Evolutionary conservation across 225 moss, liverwort and hornwort genomes (phyloP).

Genomic region (Asterella californica): DNA sequence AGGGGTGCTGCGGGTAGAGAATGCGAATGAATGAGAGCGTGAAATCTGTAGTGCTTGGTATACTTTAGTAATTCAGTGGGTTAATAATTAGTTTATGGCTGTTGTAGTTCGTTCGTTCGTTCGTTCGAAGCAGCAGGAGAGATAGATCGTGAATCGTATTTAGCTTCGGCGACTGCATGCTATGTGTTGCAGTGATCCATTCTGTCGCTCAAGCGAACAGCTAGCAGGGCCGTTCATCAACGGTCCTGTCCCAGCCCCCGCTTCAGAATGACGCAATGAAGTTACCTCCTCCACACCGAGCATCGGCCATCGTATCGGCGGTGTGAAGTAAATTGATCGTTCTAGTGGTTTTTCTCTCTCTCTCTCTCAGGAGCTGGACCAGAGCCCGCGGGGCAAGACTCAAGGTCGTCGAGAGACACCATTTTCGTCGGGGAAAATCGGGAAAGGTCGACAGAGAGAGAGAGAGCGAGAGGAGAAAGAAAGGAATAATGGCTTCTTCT

Average conservation of each 20-base stretch:
- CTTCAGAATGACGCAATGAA: background rate
- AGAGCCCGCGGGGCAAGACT: background rate
- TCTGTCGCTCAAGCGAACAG: background rate
- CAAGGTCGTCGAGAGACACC: background rate
- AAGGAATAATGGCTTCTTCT: background rate
- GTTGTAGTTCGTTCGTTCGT: background rate
- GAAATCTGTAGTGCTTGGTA: background rate
- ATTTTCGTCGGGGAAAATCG: background rate
- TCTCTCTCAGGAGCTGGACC: background rate
- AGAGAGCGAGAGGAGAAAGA: too few relatives aligned
- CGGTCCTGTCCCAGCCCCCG: background rate
- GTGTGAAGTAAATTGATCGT: background rate
- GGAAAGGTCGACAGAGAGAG: background rate
- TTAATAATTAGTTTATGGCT: background rate
- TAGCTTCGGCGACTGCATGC: background rate
- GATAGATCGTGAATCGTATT: background rate
- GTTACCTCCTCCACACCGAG: background rate
- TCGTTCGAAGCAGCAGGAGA: too few relatives aligned
- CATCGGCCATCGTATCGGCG: background rate
- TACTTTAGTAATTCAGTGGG: background rate
- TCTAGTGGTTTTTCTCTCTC: background rate
- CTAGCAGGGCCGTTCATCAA: background rate
- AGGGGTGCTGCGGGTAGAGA: background rate
- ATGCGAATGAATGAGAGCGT: background rate
- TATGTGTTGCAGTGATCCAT: background rate